Conservation (phyloP, 2,329 filamentous ascomycete genomes). For the Akanthomyces uredinophilus region DNA sequence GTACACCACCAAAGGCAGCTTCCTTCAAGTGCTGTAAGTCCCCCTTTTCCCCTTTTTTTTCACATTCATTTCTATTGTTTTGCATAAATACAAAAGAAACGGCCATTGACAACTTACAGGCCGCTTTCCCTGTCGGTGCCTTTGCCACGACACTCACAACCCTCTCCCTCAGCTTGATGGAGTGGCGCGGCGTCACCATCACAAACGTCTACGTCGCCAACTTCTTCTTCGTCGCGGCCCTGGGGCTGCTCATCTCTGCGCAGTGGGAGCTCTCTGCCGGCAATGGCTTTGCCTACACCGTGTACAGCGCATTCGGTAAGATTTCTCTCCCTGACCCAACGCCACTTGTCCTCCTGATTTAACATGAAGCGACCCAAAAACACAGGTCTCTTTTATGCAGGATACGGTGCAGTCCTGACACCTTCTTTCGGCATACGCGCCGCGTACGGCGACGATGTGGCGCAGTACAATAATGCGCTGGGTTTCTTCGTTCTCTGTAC, state of each 20-base stretch:
- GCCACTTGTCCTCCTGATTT: not conserved
- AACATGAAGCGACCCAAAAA: not conserved
- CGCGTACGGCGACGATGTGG: slow-evolving; percentile 22
- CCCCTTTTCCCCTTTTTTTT: no score
- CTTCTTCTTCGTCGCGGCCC: slow-evolving; percentile 46
- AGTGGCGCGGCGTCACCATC: slow-evolving; percentile 45
- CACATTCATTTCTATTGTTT: no score
- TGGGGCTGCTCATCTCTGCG: slow-evolving; percentile 49
- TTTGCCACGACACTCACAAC: slow-evolving; percentile 52
- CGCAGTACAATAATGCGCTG: slow-evolving; percentile 23
- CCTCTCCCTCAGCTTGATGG: slow-evolving; percentile 49
- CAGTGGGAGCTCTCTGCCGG: slow-evolving; percentile 51
- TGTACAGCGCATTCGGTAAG: slow-evolving; percentile 48
- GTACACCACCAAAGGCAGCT: not conserved
- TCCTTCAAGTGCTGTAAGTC: not conserved
- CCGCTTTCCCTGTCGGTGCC: slow-evolving; percentile 45
- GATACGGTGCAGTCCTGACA: slow-evolving; percentile 23
- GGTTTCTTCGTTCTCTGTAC: slow-evolving; percentile 24
- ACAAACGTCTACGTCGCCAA: slow-evolving; percentile 50
- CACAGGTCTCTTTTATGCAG: slow-evolving; percentile 23
- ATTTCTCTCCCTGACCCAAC: not conserved
- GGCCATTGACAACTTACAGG: slow-evolving; percentile 23
- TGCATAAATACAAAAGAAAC: not conserved
- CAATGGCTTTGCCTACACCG: slow-evolving; percentile 49
- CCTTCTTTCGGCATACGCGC: slow-evolving; percentile 22